Percentiles rank a stretch among this genome's conserved stretches.
phyloP scores from a whole-genome alignment of 1,284 basidiomycete species.

The Naganishia albida region DNA sequence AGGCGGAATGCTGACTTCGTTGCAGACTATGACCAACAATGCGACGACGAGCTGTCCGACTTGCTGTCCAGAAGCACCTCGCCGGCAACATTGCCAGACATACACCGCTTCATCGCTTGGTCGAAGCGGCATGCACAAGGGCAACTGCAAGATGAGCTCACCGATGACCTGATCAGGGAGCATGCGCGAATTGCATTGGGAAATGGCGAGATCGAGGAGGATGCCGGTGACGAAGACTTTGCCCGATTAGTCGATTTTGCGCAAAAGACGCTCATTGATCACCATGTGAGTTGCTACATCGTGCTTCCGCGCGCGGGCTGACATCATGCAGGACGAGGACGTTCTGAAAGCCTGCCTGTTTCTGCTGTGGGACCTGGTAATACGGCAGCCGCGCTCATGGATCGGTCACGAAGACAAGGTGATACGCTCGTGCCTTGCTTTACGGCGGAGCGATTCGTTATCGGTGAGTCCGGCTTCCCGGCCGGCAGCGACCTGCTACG shows the following conservation, averaged over 20 bases:
- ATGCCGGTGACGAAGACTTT: not conserved
- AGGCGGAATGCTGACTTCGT: not conserved
- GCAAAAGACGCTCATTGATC: not conserved
- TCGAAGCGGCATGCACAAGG: not conserved
- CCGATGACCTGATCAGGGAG: not conserved
- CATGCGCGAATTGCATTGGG: not conserved
- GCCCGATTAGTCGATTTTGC: not conserved
- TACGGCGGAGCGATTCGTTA: slow-evolving; percentile 21
- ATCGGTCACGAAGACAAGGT: not conserved
- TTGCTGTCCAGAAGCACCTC: not conserved
- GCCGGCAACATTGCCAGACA: not conserved
- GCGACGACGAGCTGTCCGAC: not conserved
- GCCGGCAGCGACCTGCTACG: no score
- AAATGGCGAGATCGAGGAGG: no score
- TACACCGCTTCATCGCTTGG: not conserved
- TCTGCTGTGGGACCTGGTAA: slow-evolving; percentile 26
- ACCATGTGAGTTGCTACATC: not conserved
- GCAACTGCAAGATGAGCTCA: not conserved
- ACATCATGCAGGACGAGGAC: slow-evolving; percentile 5
- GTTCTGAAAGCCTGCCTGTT: slow-evolving; percentile 14
- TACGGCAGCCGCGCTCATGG: slow-evolving; percentile 2
- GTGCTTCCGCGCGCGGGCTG: not conserved
- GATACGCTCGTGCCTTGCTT: slow-evolving; percentile 11
- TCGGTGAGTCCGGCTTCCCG: not conserved
- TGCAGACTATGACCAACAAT: slow-evolving; percentile 1